Percentiles rank a stretch among this genome's conserved stretches.
Conservation (phyloP, 164 flowering plant genomes). For the Paratinospora sagittata region DNA sequence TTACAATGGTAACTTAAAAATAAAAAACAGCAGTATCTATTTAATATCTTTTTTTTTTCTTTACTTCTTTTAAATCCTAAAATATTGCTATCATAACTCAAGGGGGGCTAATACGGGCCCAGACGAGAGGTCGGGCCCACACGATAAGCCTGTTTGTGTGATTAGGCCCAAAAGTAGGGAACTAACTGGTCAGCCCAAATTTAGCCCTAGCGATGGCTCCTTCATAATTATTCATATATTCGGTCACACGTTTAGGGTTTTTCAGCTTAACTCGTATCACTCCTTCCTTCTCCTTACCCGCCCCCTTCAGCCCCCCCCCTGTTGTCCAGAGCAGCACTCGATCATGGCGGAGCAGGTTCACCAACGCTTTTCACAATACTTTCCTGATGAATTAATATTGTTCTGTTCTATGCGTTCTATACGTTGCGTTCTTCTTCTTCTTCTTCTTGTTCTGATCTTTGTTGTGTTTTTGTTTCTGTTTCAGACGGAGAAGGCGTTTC, state of each 20-base stretch:
- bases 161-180: too few species aligned
- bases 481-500: slow-evolving; percentile 18
- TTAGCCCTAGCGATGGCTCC: background rate
- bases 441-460: background rate
- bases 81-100: too few species aligned
- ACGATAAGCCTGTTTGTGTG: too few species aligned
- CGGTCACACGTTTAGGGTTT: background rate
- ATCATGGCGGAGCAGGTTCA: slow-evolving; percentile 17
- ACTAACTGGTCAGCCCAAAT: too few species aligned
- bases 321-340: background rate
- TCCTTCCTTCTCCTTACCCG: background rate
- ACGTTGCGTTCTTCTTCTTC: background rate
- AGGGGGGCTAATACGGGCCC: too few species aligned
- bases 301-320: background rate
- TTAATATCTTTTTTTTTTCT: too few species aligned
- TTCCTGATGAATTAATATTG: background rate
- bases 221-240: background rate
- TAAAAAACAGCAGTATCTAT: too few species aligned
- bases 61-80: too few species aligned
- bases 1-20: too few species aligned
- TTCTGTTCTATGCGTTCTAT: too few species aligned
- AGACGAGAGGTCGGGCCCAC: too few species aligned
- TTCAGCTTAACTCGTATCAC: background rate
- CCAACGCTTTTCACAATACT: background rate
- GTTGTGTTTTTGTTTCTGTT: background rate